A percentile compares a stretch with the other conserved stretches of the same genome.
phyloP scores from a whole-genome alignment of 192 early-diverging fungal species.

The Globomyces pollinis-pini region DNA sequence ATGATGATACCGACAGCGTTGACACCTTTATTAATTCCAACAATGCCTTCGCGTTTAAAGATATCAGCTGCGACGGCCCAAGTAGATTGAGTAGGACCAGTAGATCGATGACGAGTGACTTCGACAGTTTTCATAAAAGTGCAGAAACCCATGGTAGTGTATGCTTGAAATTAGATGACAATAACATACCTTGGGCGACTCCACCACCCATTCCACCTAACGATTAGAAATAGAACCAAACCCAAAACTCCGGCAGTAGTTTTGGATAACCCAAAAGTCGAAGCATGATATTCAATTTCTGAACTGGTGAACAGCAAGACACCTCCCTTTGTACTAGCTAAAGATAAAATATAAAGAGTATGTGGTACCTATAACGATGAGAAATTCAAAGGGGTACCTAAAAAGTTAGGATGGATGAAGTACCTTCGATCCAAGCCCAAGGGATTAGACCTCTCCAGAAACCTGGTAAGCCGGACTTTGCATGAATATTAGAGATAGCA shows the following conservation, averaged over 20 bases:
- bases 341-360: constrained; percentile 54
- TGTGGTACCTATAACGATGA: no score
- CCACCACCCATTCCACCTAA: constrained; percentile 95
- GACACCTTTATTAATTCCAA: constrained; percentile 97
- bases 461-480: constrained; percentile 78
- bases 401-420: not conserved
- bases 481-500: constrained; percentile 68
- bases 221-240: constrained; percentile 79
- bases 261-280: constrained; percentile 13
- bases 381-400: not conserved
- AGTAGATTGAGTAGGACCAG: constrained; percentile 60
- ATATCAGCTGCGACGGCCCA: constrained; percentile 82
- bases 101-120: constrained; percentile 73
- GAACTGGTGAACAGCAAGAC: constrained; percentile 67
- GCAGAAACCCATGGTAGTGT: constrained; percentile 99
- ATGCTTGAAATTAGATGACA: constrained; percentile 51
- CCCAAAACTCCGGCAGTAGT: constrained; percentile 26
- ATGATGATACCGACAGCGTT: constrained; percentile 84
- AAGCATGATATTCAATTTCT: constrained; percentile 61
- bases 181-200: constrained; percentile 57
- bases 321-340: constrained; percentile 71
- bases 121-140: constrained; percentile 81
- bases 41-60: constrained; percentile 85
- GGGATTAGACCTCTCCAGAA: constrained; percentile 94
- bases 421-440: constrained; percentile 20